A percentile compares a stretch with the other conserved stretches of the same genome.
phyloP scores from a whole-genome alignment of 345 rosid genomes.

The Eucalyptus curtisii region DNA sequence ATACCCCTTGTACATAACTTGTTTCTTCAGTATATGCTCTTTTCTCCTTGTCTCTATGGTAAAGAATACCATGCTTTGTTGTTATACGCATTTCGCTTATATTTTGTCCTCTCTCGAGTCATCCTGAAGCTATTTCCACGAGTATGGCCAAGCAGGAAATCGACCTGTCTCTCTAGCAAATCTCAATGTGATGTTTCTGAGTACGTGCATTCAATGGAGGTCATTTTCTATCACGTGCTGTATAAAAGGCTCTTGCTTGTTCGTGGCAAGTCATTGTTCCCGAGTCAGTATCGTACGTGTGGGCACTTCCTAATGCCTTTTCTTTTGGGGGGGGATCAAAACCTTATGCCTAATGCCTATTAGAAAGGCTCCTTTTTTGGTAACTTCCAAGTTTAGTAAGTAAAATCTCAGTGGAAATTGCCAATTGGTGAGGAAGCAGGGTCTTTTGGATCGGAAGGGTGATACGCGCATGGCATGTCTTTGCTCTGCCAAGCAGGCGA shows the following conservation, averaged over 20 bases:
- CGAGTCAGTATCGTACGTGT: neutral
- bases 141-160: neutral
- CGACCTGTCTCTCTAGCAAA: neutral
- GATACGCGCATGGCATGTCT: neutral
- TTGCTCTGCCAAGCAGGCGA: neutral
- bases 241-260: neutral
- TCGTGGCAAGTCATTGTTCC: neutral
- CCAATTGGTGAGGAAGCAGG: neutral
- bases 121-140: neutral
- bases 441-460: neutral
- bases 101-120: neutral
- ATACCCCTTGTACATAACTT: neutral
- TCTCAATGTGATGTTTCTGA: neutral
- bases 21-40: neutral
- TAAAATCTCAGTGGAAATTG: neutral
- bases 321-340: neutral
- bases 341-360: neutral
- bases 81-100: neutral
- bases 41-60: neutral
- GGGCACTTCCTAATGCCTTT: neutral
- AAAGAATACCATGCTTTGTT: neutral
- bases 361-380: neutral
- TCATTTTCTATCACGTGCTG: neutral
- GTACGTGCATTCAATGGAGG: neutral
- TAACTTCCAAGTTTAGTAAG: neutral